Base-by-base conservation (phyloP, 768 basidiomycete genomes). In the Xerocomellus dryophilus region DNA sequence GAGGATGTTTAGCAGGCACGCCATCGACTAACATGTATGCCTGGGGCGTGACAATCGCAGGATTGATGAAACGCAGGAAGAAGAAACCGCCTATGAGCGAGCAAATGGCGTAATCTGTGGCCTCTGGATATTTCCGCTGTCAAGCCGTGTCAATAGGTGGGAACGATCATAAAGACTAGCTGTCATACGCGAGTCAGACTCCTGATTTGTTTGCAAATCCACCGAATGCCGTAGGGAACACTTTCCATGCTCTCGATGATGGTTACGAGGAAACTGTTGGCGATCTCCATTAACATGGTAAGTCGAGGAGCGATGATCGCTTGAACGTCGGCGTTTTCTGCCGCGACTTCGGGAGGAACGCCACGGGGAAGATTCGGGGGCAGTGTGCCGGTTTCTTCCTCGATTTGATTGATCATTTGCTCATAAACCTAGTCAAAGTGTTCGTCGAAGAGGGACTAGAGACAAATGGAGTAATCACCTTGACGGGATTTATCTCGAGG, bases 221-320 rank as follows among this genome's bases (percentile, higher is more conserved):
- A 99, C 60, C 97, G 82, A 59, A 99, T 99, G 64, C 97, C 97
- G 66, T 99, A 99, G 25, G 97, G 97, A 14, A 98, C 97, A 63
- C 89, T 94, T 64, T 99, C 97, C 86, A 98, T 86, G 58, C 92
- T 94, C 58, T 98, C 96, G 64, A 99, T 98, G 66, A 99, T 99
- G 9, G 97, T 99, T 32, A 93, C 78, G 54, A 99, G 78, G 76
- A 99, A 98, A 65, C 89, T 92, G 66, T 98, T 98, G 44, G 97
- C 97, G 56, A 99, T 99, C 71, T 99, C 97, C 94, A 99, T 98
- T 59, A 99, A 80, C 97, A 99, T 98, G 3, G 94, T 95, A 45
- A 98, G 74, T 21, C 97, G 85, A 15, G 97, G 97, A 7, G 93
- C 91, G 64, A 99, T 98, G 74, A 99, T 97, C 45, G 94, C 93